A percentile compares a stretch with the other conserved stretches of the same genome.
These are phyloP conservation scores for Kwoniella sp. DNA, from an alignment of 768 basidiomycete species.

Conservation along the genomic window DNA sequence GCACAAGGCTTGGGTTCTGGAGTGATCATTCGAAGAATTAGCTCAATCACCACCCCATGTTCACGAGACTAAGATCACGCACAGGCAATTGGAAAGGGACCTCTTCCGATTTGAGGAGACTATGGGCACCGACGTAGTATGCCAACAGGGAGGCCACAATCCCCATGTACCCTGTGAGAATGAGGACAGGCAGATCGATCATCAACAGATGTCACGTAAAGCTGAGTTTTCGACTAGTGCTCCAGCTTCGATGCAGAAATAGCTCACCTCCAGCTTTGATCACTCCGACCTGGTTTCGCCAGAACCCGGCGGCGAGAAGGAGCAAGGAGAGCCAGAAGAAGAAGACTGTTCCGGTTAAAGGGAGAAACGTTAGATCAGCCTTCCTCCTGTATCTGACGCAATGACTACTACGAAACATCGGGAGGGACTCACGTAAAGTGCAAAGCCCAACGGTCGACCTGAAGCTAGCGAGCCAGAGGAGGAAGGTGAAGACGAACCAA, in stretches of 20 bases:
- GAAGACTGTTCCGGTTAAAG: slow-evolving; percentile 11
- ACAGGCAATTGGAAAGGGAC: slow-evolving; percentile 8
- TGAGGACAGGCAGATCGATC: background rate
- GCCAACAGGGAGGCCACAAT: slow-evolving; percentile 11
- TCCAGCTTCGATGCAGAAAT: background rate
- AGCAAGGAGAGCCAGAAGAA: slow-evolving; percentile 23
- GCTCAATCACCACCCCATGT: too few relatives aligned
- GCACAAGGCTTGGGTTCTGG: too few relatives aligned
- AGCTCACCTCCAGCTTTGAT: slow-evolving; percentile 20
- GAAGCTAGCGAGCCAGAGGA: slow-evolving; percentile 17
- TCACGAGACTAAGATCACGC: background rate
- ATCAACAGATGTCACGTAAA: too few relatives aligned
- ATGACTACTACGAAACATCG: background rate
- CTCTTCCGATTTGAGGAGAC: slow-evolving; percentile 13
- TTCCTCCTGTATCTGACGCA: too few relatives aligned
- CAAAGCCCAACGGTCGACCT: slow-evolving; percentile 14
- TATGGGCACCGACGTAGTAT: slow-evolving; percentile 16
- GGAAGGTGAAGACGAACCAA: slow-evolving; percentile 22
- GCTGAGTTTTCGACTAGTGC: too few relatives aligned
- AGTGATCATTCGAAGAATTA: too few relatives aligned
- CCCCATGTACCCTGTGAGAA: slow-evolving; percentile 16
- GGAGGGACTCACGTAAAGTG: slow-evolving; percentile 1
- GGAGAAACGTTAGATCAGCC: background rate
- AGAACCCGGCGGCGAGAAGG: slow-evolving; percentile 11
- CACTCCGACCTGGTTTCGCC: slow-evolving; percentile 10